Base-by-base conservation (phyloP, 2,329 filamentous ascomycete genomes). In the Didymella arachidicola region DNA sequence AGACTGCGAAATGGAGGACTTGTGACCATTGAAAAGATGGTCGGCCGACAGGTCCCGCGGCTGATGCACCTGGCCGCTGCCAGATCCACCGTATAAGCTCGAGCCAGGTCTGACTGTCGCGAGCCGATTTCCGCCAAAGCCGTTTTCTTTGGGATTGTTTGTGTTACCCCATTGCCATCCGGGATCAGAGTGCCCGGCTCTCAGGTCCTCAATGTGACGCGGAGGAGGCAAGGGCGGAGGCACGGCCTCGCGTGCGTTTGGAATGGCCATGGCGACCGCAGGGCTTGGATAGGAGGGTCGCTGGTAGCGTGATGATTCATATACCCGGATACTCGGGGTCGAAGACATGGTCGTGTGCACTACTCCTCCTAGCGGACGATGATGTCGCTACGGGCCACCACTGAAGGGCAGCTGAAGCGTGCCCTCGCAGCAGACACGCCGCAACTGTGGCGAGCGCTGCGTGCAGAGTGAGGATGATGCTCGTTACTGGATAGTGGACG, bases 221-320 rank as follows among this genome's bases (percentile, higher is more conserved):
- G 87, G 85, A 57, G 88, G 88, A 67, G 87, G 88, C 68, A 90
- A 80, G 48, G 87, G 86, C 63, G 88, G 87, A 58, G 88, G 87
- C 49, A 81, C 79, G 29, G 82, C 79, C 67, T 81, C 80, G 69
- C 83, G 81, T 59, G 82, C 80, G 70, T 84, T 81, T 48, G 86
- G 86, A 72, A 90, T 89, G 60, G 86, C 80, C 85, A 90, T 86
- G 62, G 82, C 81, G 61, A 80, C 79, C 73, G 60, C 77, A 41
- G 81, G 70, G 59, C 69, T 72, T 44, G 73, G 69, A 66, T 74
- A 75, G 60, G 76, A 77, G 57, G 73, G 70, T 53, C 72, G 72
- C 62, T 64, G 72, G 54, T 69, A 72, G 66, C 68, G 72, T 66
- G 78, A 73, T 67, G 73, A 73, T 62, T 79, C 77, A 77, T 78